phyloP scores from a whole-genome alignment of 164 flowering plant species.

The Cinnamomum micranthum region DNA sequence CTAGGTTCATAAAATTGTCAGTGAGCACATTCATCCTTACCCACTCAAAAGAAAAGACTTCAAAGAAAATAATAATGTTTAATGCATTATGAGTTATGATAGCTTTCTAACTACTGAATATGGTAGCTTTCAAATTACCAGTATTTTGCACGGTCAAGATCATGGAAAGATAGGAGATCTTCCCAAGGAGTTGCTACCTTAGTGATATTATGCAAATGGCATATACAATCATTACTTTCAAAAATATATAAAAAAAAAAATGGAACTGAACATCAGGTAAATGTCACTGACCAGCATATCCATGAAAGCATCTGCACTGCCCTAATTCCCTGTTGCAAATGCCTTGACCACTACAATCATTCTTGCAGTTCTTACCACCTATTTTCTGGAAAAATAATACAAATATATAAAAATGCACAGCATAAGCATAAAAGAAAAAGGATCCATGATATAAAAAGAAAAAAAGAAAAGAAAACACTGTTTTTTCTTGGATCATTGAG shows the following conservation, averaged over 20 bases:
- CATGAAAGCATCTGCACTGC: slow-evolving; percentile 93
- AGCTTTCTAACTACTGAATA: no score
- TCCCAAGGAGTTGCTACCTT: neutral
- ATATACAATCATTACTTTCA: neutral
- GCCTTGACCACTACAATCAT: slow-evolving; percentile 86
- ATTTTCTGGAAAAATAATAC: slow-evolving; percentile 41
- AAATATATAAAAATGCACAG: neutral
- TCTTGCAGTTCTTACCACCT: slow-evolving; percentile 67
- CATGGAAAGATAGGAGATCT: neutral
- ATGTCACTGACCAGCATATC: slow-evolving; percentile 62
- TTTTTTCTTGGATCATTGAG: neutral
- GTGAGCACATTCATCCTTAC: no score
- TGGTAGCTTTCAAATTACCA: neutral
- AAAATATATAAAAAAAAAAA: neutral
- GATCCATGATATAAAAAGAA: neutral
- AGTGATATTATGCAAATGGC: neutral
- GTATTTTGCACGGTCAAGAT: neutral
- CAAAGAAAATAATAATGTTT: no score
- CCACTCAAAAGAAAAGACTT: no score
- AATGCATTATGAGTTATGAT: no score
- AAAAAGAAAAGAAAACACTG: neutral
- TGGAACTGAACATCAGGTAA: neutral
- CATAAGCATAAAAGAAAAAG: neutral
- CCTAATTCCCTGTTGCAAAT: slow-evolving; percentile 86
- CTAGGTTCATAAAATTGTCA: no score